A percentile compares a stretch with the other conserved stretches of the same genome.
Conservation (phyloP, 345 rosid species). For the Carallia pectinifolia region DNA sequence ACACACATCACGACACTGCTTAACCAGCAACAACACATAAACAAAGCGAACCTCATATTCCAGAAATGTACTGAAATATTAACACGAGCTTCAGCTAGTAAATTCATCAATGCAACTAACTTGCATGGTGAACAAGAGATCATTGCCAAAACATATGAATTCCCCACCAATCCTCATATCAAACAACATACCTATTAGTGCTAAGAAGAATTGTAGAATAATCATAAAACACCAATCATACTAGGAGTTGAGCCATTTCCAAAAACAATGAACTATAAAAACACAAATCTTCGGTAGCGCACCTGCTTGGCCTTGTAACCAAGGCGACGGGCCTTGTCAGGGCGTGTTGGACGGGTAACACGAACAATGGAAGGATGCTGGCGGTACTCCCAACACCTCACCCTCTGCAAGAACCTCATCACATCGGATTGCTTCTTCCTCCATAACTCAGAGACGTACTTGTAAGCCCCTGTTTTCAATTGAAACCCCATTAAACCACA, state of each 20-base stretch:
- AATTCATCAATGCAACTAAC: too few relatives aligned
- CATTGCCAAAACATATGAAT: too few relatives aligned
- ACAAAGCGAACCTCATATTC: too few relatives aligned
- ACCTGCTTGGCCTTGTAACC: slow-evolving; percentile 99
- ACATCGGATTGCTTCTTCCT: slow-evolving; percentile 99
- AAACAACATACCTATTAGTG: too few relatives aligned
- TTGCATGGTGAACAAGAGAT: too few relatives aligned
- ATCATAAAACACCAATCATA: too few relatives aligned
- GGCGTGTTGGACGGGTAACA: slow-evolving; percentile 84
- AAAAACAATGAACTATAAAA: not conserved
- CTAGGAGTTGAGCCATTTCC: too few relatives aligned
- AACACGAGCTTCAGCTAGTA: too few relatives aligned
- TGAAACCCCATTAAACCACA: not conserved
- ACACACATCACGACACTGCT: slow-evolving; percentile 26
- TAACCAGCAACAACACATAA: slow-evolving; percentile 26
- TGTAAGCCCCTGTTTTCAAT: slow-evolving; percentile 69
- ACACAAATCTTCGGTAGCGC: not conserved
- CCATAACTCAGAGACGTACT: slow-evolving; percentile 97
- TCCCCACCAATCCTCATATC: too few relatives aligned
- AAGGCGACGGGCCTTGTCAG: slow-evolving; percentile 92
- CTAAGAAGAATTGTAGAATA: too few relatives aligned
- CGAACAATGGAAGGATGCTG: slow-evolving; percentile 95
- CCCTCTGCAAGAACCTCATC: slow-evolving; percentile 94
- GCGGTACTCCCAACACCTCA: slow-evolving; percentile 98
- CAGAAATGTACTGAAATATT: too few relatives aligned